Evolutionary conservation across 225 moss, liverwort and hornwort species (phyloP).

Genomic region (Marchantia polymorpha): DNA sequence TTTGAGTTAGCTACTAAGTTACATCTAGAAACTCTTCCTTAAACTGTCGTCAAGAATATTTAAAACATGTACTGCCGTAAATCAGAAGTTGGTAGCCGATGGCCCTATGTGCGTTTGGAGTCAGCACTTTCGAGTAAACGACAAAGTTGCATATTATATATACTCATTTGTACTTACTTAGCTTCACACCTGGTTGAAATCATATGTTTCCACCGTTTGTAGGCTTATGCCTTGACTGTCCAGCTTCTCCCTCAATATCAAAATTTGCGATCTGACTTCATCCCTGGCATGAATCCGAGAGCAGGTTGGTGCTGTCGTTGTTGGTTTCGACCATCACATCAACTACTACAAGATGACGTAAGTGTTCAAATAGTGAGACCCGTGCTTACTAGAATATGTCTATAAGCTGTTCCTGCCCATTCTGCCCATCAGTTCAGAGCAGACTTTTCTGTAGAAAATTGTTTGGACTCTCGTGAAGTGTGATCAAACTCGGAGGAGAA

Average conservation of each 20-base stretch:
- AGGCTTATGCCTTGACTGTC: not conserved
- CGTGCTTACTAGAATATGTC: not conserved
- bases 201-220: not conserved
- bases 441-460: not conserved
- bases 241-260: not conserved
- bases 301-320: constrained; percentile 93
- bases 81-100: too few relatives aligned
- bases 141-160: too few relatives aligned
- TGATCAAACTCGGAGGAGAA: not conserved
- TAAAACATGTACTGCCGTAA: too few relatives aligned
- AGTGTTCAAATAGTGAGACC: constrained; percentile 16
- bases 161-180: too few relatives aligned
- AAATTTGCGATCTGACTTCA: not conserved
- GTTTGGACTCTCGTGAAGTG: not conserved
- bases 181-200: not conserved
- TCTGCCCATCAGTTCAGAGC: too few relatives aligned
- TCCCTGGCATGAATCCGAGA: not conserved
- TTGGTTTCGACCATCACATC: constrained; percentile 75
- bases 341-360: constrained; percentile 98
- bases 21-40: too few relatives aligned
- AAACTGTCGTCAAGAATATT: too few relatives aligned
- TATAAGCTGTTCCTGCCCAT: not conserved
- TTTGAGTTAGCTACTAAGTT: too few relatives aligned
- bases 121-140: too few relatives aligned
- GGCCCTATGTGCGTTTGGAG: too few relatives aligned